Percentiles rank a stretch among this genome's conserved stretches.
These are phyloP conservation scores for Mycosphaerelloides madeirae DNA, from an alignment of 2,329 filamentous ascomycete genomes.

Conservation along the genomic window DNA sequence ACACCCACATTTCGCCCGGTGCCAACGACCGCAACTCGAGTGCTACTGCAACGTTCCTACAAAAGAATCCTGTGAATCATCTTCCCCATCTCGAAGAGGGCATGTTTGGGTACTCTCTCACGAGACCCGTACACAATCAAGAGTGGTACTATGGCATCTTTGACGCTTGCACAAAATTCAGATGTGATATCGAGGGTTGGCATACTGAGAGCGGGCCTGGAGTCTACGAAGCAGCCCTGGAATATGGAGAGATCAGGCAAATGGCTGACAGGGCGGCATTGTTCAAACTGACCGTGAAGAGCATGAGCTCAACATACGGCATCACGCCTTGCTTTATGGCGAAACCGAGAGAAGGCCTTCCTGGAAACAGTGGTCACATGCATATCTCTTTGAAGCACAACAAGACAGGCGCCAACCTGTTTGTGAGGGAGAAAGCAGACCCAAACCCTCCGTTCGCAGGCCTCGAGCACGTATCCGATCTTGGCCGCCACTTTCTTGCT, in stretches of 20 bases:
- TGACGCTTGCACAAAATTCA: conserved; percentile 71
- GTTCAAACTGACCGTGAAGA: conserved; percentile 95
- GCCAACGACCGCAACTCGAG: conserved; percentile 56
- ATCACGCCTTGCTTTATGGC: conserved; percentile 99
- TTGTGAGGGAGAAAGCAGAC: conserved; percentile 69
- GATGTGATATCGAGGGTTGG: conserved; percentile 85
- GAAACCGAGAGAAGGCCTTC: conserved; percentile 84
- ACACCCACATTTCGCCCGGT: conserved; percentile 35
- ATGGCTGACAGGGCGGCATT: conserved; percentile 91
- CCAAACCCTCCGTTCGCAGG: conserved; percentile 68
- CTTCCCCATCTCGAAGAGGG: conserved; percentile 80
- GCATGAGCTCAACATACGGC: conserved; percentile 76
- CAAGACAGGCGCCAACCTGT: conserved; percentile 73
- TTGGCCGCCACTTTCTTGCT: conserved; percentile 89
- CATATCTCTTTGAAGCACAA: conserved; percentile 80
- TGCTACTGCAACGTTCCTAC: conserved; percentile 69
- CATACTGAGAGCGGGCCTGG: conserved; percentile 91
- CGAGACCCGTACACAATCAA: conserved; percentile 80
- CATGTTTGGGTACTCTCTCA: conserved; percentile 94
- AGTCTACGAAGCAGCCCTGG: conserved; percentile 90
- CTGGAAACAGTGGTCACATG: conserved; percentile 94
- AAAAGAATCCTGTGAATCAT: conserved; percentile 65
- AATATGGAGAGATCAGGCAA: conserved; percentile 78
- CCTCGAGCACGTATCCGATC: conserved; percentile 73
- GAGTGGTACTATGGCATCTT: conserved; percentile 89